Percentiles rank a stretch among this genome's conserved stretches.
These are phyloP conservation scores for Cryphonectria naterciae DNA, from an alignment of 2,329 filamentous ascomycete genomes.

Conservation along the genomic window DNA sequence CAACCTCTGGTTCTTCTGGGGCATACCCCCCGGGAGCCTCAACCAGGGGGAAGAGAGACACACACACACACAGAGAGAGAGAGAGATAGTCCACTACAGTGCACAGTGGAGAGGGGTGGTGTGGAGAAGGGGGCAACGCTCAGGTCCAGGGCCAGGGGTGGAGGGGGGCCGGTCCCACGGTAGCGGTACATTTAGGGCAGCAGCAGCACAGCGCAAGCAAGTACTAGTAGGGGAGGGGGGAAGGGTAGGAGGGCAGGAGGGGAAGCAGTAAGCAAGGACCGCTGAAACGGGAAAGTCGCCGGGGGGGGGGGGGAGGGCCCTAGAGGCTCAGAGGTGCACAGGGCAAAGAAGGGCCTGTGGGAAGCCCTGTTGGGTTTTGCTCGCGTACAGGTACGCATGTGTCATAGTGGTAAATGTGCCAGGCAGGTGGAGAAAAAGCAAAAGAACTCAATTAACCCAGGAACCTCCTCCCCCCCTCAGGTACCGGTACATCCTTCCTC, in stretches of 20 bases:
- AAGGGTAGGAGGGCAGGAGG: no score
- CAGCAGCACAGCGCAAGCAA: not conserved
- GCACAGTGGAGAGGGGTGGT: constrained; percentile 4
- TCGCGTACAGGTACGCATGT: not conserved
- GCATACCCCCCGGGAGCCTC: not conserved
- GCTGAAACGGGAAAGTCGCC: constrained; percentile 18
- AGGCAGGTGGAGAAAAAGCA: not conserved
- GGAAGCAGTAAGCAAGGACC: constrained; percentile 6
- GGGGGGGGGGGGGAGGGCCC: not conserved
- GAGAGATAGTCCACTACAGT: not conserved
- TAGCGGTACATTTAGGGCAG: constrained; percentile 1
- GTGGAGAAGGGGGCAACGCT: constrained; percentile 20
- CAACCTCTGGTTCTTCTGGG: not conserved
- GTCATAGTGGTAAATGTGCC: not conserved
- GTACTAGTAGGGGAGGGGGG: not conserved
- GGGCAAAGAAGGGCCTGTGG: not conserved
- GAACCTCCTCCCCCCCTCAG: not conserved
- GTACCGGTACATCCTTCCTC: constrained; percentile 3
- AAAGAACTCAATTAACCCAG: not conserved
- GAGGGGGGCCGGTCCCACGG: not conserved
- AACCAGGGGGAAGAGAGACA: not conserved
- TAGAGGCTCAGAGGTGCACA: not conserved
- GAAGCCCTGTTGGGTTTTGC: not conserved
- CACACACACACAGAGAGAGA: not conserved
- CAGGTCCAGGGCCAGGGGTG: not conserved